Conservation (phyloP, 805 yeast genomes). For the Kuraishia capsulata region DNA sequence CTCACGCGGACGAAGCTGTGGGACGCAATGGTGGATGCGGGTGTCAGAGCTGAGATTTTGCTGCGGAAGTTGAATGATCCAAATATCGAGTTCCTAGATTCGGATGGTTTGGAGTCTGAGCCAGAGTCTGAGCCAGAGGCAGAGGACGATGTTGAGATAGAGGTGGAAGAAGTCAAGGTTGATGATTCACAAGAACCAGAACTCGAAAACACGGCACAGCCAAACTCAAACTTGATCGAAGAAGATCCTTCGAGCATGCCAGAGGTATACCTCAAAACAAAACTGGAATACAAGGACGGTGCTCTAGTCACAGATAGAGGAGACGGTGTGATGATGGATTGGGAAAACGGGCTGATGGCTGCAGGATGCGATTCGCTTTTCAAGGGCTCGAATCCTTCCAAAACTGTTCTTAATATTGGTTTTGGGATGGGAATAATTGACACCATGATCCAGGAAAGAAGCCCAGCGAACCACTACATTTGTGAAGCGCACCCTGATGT, state of each 20-base stretch:
- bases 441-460: conserved; percentile 49
- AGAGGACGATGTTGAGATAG: conserved; percentile 8
- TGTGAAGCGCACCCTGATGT: conserved; percentile 96
- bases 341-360: conserved; percentile 83
- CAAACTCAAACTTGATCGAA: conserved; percentile 8
- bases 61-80: conserved; percentile 60
- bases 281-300: conserved; percentile 57
- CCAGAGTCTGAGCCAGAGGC: conserved; percentile 11
- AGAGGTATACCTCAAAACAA: conserved; percentile 51
- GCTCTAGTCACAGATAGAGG: conserved; percentile 63
- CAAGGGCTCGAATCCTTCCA: conserved; percentile 26
- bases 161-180: conserved; percentile 4
- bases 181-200: conserved; percentile 8
- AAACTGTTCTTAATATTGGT: conserved; percentile 71
- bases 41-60: conserved; percentile 81
- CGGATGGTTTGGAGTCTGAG: conserved; percentile 16
- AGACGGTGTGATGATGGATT: conserved; percentile 97
- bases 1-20: conserved; percentile 28
- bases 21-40: conserved; percentile 63
- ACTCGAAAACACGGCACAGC: conserved; percentile 3
- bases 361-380: conserved; percentile 73
- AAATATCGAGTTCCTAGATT: conserved; percentile 53
- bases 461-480: conserved; percentile 71
- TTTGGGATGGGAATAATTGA: conserved; percentile 98
- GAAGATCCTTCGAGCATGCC: conserved; percentile 60